Evolutionary conservation across 441 rosid genomes (phyloP).

Genomic region (Croton setiger): DNA sequence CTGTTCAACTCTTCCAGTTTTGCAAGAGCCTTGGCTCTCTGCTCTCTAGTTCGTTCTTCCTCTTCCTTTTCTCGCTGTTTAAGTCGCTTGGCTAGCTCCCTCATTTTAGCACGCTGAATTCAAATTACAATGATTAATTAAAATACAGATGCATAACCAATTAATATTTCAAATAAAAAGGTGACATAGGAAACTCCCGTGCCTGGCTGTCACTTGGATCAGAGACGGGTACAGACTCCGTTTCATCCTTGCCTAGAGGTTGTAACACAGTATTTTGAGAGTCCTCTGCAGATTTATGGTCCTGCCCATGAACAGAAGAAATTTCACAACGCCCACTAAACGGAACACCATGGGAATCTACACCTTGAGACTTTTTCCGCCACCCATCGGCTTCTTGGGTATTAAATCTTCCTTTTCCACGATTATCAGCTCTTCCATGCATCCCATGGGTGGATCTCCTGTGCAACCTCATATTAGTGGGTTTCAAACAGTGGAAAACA

Average conservation of each 20-base stretch:
- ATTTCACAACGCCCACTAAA: conserved; percentile 38
- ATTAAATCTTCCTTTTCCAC: conserved; percentile 49
- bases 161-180: conserved; percentile 16
- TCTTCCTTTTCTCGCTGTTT: conserved; percentile 74
- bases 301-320: conserved; percentile 38
- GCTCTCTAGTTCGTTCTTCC: conserved; percentile 80
- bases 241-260: conserved; percentile 38
- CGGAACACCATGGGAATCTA: conserved; percentile 29
- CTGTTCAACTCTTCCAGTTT: conserved; percentile 82
- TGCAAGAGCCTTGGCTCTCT: conserved; percentile 81
- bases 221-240: conserved; percentile 31
- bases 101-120: conserved; percentile 67
- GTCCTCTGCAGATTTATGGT: conserved; percentile 28
- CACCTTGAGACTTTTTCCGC: conserved; percentile 42
- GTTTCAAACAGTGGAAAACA: conserved; percentile 27
- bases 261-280: conserved; percentile 31
- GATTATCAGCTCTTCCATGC: conserved; percentile 54
- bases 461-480: conserved; percentile 34
- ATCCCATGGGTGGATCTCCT: conserved; percentile 61
- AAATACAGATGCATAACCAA: conserved; percentile 19
- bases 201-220: conserved; percentile 58
- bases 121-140: conserved; percentile 23
- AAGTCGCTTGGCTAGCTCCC: conserved; percentile 65
- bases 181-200: conserved; percentile 33
- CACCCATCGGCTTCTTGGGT: conserved; percentile 54